Percentiles rank a stretch among this genome's conserved stretches.
phyloP scores from a whole-genome alignment of 768 basidiomycete genomes.

The Tricholoma matsutake region DNA sequence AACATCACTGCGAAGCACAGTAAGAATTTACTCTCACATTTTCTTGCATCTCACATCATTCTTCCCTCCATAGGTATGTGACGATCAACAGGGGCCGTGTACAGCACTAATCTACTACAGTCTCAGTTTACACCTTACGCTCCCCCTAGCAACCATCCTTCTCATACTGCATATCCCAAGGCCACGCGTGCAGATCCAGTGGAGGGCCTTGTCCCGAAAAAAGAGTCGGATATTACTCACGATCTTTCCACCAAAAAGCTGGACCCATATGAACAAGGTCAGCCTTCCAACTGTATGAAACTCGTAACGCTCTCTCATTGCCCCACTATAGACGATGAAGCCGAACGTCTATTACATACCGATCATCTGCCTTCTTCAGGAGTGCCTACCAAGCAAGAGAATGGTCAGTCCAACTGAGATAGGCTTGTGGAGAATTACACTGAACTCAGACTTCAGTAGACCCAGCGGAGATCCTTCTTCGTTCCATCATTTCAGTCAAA shows the following conservation, averaged over 20 bases:
- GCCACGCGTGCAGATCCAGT: background rate
- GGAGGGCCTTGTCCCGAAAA: background rate
- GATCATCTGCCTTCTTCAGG: background rate
- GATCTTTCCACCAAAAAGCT: constrained; percentile 5
- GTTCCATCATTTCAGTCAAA: constrained; percentile 5
- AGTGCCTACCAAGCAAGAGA: background rate
- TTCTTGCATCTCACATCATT: background rate
- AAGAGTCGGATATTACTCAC: background rate
- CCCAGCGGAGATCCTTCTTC: constrained; percentile 1
- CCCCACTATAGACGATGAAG: constrained; percentile 10
- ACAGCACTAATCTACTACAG: background rate
- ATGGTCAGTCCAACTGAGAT: background rate
- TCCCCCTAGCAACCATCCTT: background rate
- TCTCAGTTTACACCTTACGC: background rate
- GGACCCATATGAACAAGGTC: constrained; percentile 21
- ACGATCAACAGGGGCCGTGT: background rate
- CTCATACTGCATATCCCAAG: background rate
- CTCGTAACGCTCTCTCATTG: background rate
- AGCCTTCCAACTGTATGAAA: background rate
- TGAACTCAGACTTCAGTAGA: background rate
- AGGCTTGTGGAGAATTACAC: background rate
- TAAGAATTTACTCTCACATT: background rate
- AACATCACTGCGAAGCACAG: background rate
- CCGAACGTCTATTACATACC: background rate
- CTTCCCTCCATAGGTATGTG: background rate